phyloP scores from a whole-genome alignment of 768 basidiomycete genomes.

The Lentinula edodes region DNA sequence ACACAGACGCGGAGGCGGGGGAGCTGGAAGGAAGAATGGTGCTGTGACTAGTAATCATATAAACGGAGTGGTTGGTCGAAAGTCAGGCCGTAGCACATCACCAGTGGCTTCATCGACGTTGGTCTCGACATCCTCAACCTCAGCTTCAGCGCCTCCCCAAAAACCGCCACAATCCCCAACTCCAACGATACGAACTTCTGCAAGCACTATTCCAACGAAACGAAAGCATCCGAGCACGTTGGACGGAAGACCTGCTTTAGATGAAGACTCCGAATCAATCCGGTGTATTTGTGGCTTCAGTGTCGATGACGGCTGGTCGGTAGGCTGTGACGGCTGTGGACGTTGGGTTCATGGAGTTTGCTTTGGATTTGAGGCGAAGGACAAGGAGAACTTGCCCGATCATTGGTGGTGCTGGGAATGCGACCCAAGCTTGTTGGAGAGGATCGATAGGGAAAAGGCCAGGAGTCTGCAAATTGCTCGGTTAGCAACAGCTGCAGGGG shows the following conservation, averaged over 20 bases:
- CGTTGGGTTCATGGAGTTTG: conserved; percentile 5
- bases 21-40: not conserved
- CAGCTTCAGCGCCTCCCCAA: not conserved
- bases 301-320: conserved; percentile 4
- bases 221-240: not conserved
- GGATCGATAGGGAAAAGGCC: not conserved
- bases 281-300: conserved; percentile 1
- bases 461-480: not conserved
- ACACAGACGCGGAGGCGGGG: not conserved
- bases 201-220: not conserved
- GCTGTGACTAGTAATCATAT: not conserved
- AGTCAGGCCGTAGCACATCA: not conserved
- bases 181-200: not conserved
- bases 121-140: not conserved
- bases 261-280: conserved; percentile 2
- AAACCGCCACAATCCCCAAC: not conserved
- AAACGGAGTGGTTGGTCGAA: not conserved
- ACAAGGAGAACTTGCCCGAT: conserved; percentile 4
- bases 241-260: not conserved
- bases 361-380: not conserved
- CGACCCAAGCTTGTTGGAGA: not conserved
- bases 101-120: not conserved
- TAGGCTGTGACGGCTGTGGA: conserved; percentile 6
- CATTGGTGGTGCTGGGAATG: conserved; percentile 5
- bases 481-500: not conserved